Percentiles rank a stretch among this genome's conserved stretches.
phyloP scores from a whole-genome alignment of 306 rosid species.

The Begonia loranthoides region DNA sequence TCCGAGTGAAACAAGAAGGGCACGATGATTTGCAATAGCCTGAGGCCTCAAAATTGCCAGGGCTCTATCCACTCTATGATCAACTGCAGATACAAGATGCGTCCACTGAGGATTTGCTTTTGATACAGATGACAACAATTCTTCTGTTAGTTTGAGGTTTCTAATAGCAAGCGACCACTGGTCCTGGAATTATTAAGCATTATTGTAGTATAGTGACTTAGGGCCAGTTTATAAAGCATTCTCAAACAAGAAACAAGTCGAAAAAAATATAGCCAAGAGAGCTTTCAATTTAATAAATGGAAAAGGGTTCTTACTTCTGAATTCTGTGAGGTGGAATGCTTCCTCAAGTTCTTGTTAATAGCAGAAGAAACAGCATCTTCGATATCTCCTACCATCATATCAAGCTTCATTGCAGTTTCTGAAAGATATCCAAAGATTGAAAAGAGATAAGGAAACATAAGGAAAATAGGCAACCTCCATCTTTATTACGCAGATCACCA shows the following conservation, averaged over 20 bases:
- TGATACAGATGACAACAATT: slow-evolving; percentile 43
- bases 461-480: background rate
- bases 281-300: slow-evolving; percentile 8
- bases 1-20: slow-evolving; percentile 73
- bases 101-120: slow-evolving; percentile 67
- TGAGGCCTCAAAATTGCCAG: slow-evolving; percentile 88
- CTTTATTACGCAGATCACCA: too few relatives aligned
- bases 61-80: slow-evolving; percentile 88
- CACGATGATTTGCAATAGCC: slow-evolving; percentile 74
- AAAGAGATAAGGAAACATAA: slow-evolving; percentile 12
- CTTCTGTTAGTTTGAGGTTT: slow-evolving; percentile 55
- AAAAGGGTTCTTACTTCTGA: slow-evolving; percentile 49
- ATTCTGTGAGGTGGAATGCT: slow-evolving; percentile 29
- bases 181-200: slow-evolving; percentile 45
- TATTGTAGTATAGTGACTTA: background rate
- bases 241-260: background rate
- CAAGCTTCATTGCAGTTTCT: slow-evolving; percentile 87
- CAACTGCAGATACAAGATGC: slow-evolving; percentile 69
- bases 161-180: slow-evolving; percentile 43
- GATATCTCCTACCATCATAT: slow-evolving; percentile 73
- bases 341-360: slow-evolving; percentile 59
- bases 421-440: slow-evolving; percentile 16
- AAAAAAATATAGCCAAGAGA: background rate
- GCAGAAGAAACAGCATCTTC: slow-evolving; percentile 80
- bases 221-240: background rate